These are phyloP conservation scores for Pleurozium schreberi DNA, from an alignment of 225 moss, liverwort and hornwort species.

Conservation along the genomic window DNA sequence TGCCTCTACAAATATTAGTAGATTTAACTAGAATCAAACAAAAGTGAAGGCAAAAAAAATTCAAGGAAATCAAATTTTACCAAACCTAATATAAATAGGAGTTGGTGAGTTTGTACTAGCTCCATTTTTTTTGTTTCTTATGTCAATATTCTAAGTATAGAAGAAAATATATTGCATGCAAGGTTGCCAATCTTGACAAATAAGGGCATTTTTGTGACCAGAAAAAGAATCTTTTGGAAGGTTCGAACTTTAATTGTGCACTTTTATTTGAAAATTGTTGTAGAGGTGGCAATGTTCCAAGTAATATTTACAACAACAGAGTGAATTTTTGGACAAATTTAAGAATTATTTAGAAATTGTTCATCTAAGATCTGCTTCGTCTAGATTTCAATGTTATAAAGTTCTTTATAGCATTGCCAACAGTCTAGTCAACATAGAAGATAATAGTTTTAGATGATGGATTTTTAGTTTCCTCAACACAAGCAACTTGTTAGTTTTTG, in stretches of 20 bases:
- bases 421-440: not conserved
- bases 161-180: no score
- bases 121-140: no score
- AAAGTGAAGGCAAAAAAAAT: no score
- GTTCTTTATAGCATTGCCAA: accelerated
- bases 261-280: not conserved
- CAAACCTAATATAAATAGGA: no score
- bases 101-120: no score
- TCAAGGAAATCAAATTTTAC: no score
- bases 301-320: not conserved
- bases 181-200: no score
- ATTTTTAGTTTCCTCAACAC: not conserved
- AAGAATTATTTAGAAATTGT: not conserved
- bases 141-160: no score
- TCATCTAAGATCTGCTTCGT: not conserved
- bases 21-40: no score
- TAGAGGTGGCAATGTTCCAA: not conserved
- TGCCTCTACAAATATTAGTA: no score
- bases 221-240: not conserved
- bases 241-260: not conserved
- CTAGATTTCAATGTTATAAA: not conserved
- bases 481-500: not conserved
- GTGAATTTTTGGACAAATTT: not conserved
- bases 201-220: no score
- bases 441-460: not conserved